Conservation (phyloP, 1,284 basidiomycete genomes). For the Ceratobasidium sp. region DNA sequence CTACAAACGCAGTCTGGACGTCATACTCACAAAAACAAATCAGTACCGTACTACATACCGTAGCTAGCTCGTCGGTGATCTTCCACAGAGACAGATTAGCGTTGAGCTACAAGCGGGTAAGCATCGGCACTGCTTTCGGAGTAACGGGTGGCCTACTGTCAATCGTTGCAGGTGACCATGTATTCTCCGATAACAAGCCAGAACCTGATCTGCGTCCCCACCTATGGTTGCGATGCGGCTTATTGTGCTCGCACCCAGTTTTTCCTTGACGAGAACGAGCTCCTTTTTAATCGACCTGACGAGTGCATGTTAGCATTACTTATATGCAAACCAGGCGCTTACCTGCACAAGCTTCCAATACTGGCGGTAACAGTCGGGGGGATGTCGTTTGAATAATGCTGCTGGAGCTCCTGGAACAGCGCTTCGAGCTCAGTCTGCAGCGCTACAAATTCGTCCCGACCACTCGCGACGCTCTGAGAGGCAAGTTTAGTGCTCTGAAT, state of each 20-base stretch:
- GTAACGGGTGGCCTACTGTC: no score
- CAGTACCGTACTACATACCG: background rate
- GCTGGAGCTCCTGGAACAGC: background rate
- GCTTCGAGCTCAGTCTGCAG: background rate
- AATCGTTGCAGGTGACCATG: no score
- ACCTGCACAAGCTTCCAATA: background rate
- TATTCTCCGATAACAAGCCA: background rate
- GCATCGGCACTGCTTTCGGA: no score
- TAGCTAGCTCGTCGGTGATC: background rate
- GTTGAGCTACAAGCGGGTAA: no score
- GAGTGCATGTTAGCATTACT: background rate
- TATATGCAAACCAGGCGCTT: background rate
- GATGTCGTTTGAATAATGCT: background rate
- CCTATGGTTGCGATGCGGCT: background rate
- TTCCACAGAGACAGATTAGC: no score
- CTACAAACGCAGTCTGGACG: background rate
- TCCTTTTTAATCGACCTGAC: background rate
- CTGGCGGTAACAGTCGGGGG: background rate
- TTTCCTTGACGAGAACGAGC: background rate
- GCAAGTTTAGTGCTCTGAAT: background rate
- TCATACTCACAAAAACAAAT: background rate
- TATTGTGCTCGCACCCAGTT: background rate
- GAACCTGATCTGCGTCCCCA: background rate
- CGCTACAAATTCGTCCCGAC: background rate
- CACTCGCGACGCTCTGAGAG: background rate